Evolutionary conservation across 2,329 filamentous ascomycete genomes (phyloP).

Genomic region (Pseudocercospora eumusae): DNA sequence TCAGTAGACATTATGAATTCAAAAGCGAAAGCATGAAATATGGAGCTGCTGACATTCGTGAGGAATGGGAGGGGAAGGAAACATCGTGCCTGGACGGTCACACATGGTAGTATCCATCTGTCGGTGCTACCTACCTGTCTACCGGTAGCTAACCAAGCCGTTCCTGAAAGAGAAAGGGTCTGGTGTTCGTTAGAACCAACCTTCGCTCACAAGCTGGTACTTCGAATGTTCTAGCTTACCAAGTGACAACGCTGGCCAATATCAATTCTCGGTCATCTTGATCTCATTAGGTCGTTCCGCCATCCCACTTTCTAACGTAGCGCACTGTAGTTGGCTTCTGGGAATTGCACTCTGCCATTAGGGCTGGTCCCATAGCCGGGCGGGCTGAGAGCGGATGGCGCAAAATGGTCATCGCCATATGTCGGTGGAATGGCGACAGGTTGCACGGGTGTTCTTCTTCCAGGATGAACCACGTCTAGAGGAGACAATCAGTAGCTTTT

Average conservation of each 20-base stretch:
- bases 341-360: constrained; percentile 26
- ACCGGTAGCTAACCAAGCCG: not conserved
- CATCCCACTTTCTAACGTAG: constrained; percentile 13
- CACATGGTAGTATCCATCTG: constrained; percentile 3
- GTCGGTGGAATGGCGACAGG: constrained; percentile 15
- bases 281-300: constrained; percentile 5
- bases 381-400: constrained; percentile 27
- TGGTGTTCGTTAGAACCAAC: constrained; percentile 7
- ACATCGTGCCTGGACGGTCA: not conserved
- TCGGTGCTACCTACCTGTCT: constrained; percentile 8
- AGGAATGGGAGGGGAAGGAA: not conserved
- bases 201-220: not conserved
- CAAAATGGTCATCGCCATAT: constrained; percentile 23
- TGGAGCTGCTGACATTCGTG: constrained; percentile 8
- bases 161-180: constrained; percentile 9
- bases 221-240: constrained; percentile 11
- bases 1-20: not conserved
- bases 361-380: constrained; percentile 22
- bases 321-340: constrained; percentile 31
- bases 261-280: constrained; percentile 1
- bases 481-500: not conserved
- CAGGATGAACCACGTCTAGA: constrained; percentile 23
- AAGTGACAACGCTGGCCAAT: not conserved
- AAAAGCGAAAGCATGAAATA: not conserved
- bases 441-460: constrained; percentile 19